Evolutionary conservation across 2,329 filamentous ascomycete genomes (phyloP).

Genomic region (Colletotrichum salicis): DNA sequence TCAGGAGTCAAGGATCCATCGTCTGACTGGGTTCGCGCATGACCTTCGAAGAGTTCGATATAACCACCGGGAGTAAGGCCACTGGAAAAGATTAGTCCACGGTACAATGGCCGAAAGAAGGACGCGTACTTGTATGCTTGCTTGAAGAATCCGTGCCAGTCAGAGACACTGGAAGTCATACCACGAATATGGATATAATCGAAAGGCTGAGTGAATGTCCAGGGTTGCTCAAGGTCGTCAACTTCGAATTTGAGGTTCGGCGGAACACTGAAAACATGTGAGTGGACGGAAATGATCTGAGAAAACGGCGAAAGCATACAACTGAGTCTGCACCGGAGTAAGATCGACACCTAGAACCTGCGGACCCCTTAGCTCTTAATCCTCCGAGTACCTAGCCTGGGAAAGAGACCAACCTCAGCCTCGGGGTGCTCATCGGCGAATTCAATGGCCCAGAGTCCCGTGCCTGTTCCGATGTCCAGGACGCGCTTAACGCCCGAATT

Average conservation of each 20-base stretch:
- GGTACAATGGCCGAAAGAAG: too few relatives aligned
- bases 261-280: constrained; percentile 55
- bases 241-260: constrained; percentile 62
- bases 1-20: constrained; percentile 40
- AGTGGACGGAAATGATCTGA: constrained; percentile 31
- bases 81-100: constrained; percentile 9
- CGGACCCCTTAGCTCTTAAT: too few relatives aligned
- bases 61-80: constrained; percentile 49
- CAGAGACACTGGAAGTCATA: constrained; percentile 53
- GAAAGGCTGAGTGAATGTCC: neutral
- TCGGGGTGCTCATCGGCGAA: constrained; percentile 46
- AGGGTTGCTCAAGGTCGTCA: neutral
- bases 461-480: constrained; percentile 41
- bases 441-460: constrained; percentile 49
- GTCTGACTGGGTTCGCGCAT: constrained; percentile 44
- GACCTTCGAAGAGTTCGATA: constrained; percentile 50
- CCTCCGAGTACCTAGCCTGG: too few relatives aligned
- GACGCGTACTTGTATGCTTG: constrained; percentile 48
- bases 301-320: neutral
- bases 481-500: constrained; percentile 37
- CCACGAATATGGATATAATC: constrained; percentile 35
- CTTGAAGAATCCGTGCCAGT: constrained; percentile 53
- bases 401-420: constrained; percentile 1
- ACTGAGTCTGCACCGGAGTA: constrained; percentile 11
- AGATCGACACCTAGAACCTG: constrained; percentile 34